phyloP scores from a whole-genome alignment of 331 rosid species.

The Rhamnella rubrinervis region DNA sequence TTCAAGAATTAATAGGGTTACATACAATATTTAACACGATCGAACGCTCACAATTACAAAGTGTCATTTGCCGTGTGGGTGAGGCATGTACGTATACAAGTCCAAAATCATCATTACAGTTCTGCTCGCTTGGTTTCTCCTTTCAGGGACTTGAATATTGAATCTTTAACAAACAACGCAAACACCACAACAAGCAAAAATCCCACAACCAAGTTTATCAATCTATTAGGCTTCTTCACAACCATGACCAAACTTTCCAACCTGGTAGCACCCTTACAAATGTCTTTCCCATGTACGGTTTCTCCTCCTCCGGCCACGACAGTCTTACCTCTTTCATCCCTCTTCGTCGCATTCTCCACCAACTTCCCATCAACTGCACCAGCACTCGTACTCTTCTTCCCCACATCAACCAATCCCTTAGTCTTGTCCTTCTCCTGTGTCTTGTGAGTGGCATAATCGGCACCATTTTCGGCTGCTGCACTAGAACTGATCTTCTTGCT shows the following conservation, averaged over 20 bases:
- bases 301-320: too few species aligned
- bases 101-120: slow-evolving; percentile 12
- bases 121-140: slow-evolving; percentile 24
- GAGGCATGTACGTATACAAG: neutral
- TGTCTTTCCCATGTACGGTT: too few species aligned
- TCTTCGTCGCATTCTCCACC: too few species aligned
- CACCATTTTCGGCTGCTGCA: neutral
- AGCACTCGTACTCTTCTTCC: too few species aligned
- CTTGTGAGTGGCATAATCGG: neutral
- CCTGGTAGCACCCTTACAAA: too few species aligned
- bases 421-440: neutral
- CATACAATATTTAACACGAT: neutral
- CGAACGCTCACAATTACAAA: neutral
- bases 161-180: slow-evolving; percentile 32
- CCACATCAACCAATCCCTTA: neutral
- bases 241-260: slow-evolving; percentile 19
- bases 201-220: slow-evolving; percentile 34
- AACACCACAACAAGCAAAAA: slow-evolving; percentile 30
- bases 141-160: slow-evolving; percentile 16
- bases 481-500: too few species aligned
- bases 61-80: neutral
- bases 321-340: too few species aligned
- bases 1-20: neutral
- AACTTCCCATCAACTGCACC: too few species aligned
- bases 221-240: slow-evolving; percentile 32